Evolutionary conservation across 1,139 yeast genomes (phyloP), one percentile per base, ranked within the genome.

Genomic region (Suhomyces panamericanus): DNA sequence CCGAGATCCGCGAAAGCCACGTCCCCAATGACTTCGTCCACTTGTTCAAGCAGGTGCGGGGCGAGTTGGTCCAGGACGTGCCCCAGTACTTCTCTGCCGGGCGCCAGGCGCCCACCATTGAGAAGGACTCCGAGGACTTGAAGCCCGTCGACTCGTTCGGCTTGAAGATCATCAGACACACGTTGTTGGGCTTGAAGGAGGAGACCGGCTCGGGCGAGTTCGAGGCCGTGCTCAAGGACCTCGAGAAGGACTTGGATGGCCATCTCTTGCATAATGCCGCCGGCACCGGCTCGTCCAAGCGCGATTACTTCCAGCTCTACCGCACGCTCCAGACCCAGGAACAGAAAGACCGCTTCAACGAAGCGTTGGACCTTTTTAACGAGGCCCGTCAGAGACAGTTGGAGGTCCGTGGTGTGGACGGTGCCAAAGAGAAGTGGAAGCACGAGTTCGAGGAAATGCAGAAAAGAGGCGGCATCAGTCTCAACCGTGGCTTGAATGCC

Each of bases 361-460:
- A 70, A 26, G 78, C 83, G 0, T 66, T 91, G 44, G 90, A 88
- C 50, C 66, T 72, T 1, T 80, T 85, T 56, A 91, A 93, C 52
- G 79, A 78, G 46, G 80, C 80, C 20, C 80, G 99, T 59, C 96
- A 93, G 62, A 70, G 80, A 45, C 77, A 78, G 39, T 64, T 93
- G 35, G 99, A 93, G 62, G 75, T 82, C 29, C 77, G 86, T 48
- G 95, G 96, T 4, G 75, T 86, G 9, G 93, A 87, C 54, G 93
- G 93, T 3, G 96, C 98, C 0, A 81, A 78, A 51, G 88, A 84
- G 58, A 85, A 87, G 62, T 93, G 98, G 98, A 84, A 81, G 58
- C 85, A 83, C 55, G 93, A 85, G 53, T 85, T 80, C 56, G 95
- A 88, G 56, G 84, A 80, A 47, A 73, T 85, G 62, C 79, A 78